These are phyloP conservation scores for Pseudoscleropodium purum DNA, from an alignment of 225 moss, liverwort and hornwort species.

Conservation along the genomic window DNA sequence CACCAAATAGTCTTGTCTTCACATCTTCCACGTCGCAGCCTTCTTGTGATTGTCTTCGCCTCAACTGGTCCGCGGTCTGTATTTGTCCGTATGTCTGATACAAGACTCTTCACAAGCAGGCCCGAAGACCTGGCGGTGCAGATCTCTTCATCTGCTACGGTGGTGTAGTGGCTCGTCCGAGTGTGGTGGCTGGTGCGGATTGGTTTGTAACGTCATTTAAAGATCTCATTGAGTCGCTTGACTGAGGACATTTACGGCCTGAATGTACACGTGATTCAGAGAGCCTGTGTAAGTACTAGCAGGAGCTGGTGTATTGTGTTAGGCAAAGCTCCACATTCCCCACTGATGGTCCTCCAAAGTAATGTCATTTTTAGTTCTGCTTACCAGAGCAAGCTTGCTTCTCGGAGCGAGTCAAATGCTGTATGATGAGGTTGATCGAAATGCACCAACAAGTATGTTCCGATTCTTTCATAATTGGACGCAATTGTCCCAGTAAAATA, in stretches of 20 bases:
- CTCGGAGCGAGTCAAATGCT: background rate
- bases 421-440: background rate
- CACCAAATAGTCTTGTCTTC: background rate
- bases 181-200: slow-evolving; percentile 74
- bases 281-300: background rate
- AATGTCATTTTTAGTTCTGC: background rate
- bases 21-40: background rate
- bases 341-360: background rate
- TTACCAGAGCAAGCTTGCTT: background rate
- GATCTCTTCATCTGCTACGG: slow-evolving; percentile 91
- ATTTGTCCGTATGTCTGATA: background rate
- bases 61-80: background rate
- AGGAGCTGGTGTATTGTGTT: background rate
- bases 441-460: background rate
- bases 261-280: background rate
- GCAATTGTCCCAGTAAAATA: background rate
- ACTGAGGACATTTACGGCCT: slow-evolving; percentile 1
- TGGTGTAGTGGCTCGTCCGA: slow-evolving; percentile 66
- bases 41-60: background rate
- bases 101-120: slow-evolving; percentile 21
- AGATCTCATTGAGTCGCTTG: slow-evolving; percentile 55
- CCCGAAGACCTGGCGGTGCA: slow-evolving; percentile 82
- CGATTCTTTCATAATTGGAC: background rate
- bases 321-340: background rate
- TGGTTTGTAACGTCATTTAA: slow-evolving; percentile 73